Evolutionary conservation across 2,329 filamentous ascomycete species (phyloP), one percentile per base, ranked within the genome.

Genomic region (Ophiostoma perfectum): DNA sequence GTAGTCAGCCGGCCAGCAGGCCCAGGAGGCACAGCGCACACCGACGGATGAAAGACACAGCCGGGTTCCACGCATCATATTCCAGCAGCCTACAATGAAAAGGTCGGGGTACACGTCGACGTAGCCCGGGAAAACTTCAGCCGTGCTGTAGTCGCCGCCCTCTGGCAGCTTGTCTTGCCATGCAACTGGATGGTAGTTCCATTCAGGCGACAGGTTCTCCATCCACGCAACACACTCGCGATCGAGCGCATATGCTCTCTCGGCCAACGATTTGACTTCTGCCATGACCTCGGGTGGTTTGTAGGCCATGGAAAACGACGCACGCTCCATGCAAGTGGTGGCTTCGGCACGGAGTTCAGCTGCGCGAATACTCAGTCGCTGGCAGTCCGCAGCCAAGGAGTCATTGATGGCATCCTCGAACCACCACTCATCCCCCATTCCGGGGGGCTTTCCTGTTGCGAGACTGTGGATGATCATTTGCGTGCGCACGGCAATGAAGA

Each of bases 381-480:
- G 83, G 68, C 81, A 83, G 8, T 79, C 75, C 0, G 81, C 78
- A 6, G 81, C 83, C 11, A 78, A 77, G 52, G 79, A 75, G 72
- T 86, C 83, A 72, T 82, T 80, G 45, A 81, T 77, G n/a, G 81
- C 80, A 65, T 85, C 81, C 62, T 78, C 77, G 45, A 86, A 79
- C 86, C 86, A 88, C 84, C 85, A 88, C 42, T 87, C 84, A 2
- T 79, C 77, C 11, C 83, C 84, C 80, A 86, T 83, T 41, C 78
- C 74, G 0, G 85, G 84, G 0, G 81, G 72, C 66, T 82, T 85
- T 44, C 82, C 82, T 0, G 83, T 80, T 11, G 81, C 82, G 36
- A 88, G 78, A 27, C 83, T 83, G 71, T 87, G 83, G 66, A 88
- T 83, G 64, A 86, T 84, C 81, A 88, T 87, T 71, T 88, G 84